Percentiles rank a stretch among this genome's conserved stretches.
phyloP scores from a whole-genome alignment of 1,139 yeast genomes.

The Zygotorulaspora mrakii region DNA sequence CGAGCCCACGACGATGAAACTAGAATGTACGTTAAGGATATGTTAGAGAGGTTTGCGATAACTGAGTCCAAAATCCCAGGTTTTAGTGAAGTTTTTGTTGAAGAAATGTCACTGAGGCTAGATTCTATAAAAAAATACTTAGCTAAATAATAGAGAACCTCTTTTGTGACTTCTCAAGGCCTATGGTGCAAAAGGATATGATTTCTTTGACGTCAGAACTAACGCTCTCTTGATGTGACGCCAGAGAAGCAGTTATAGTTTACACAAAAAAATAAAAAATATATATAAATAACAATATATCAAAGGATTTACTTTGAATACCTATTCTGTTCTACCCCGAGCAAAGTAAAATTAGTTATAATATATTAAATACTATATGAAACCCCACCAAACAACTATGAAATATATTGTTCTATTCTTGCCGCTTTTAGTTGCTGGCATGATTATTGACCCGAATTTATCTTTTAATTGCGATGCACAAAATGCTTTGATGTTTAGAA shows the following conservation, averaged over 20 bases:
- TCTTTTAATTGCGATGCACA: neutral
- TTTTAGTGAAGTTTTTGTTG: constrained; percentile 58
- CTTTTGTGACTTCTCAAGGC: too few relatives aligned
- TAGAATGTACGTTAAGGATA: constrained; percentile 41
- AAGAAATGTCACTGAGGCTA: constrained; percentile 48
- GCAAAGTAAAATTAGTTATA: too few relatives aligned
- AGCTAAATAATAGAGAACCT: constrained; percentile 10
- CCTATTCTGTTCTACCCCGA: too few relatives aligned
- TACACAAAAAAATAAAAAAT: constrained; percentile 1
- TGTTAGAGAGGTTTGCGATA: constrained; percentile 41
- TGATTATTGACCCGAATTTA: neutral
- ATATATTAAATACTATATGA: too few relatives aligned
- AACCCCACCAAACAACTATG: constrained; percentile 3
- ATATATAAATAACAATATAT: neutral
- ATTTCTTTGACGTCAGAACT: neutral
- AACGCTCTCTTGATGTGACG: constrained; percentile 1
- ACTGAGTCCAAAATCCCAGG: constrained; percentile 60
- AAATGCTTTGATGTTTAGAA: constrained; percentile 6
- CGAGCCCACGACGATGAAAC: constrained; percentile 52
- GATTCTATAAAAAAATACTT: constrained; percentile 25
- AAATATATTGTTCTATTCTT: constrained; percentile 8
- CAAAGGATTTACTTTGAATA: too few relatives aligned
- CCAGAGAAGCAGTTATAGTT: neutral
- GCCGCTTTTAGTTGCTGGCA: constrained; percentile 8
- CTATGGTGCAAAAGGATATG: too few relatives aligned